Evolutionary conservation across 768 basidiomycete genomes (phyloP), one percentile per base, ranked within the genome.

Genomic region (Cyclocybe cylindracea): DNA sequence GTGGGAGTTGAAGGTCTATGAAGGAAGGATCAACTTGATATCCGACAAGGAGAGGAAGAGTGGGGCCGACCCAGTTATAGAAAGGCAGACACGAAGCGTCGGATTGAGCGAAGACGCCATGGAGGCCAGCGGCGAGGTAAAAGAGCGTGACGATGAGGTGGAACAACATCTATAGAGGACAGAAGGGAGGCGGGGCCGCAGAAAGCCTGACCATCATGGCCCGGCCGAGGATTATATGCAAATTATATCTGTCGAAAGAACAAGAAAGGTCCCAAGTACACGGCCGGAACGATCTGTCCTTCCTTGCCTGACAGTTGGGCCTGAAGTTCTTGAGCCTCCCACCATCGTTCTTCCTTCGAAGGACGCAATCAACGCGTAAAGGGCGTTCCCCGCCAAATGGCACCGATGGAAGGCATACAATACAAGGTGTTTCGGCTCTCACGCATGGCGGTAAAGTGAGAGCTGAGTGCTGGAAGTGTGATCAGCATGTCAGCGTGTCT

Each of bases 1-100:
- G 44, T 71, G 69, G 18, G 77, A 78, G 50, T 83, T 83, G 39
- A 61, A 70, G 33, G 71, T 70, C 75, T 77, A 37, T 13, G 37
- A n/a, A 32, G 14, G 35, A 50, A 38, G 8, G 32, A 44, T 48
- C 7, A 50, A 44, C 42, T 47, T 43, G 44, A 19, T 19, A 42
- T 16, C 46, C 13, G 29, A 6, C 41, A 31, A 7, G 6, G 3
- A 44, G 8, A 41, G 5, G 35, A 45, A 49, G 4, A 40, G 37
- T 4, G 31, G 9, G 18, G 61, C 64, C 29, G 38, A 76, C 77
- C 76, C 76, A 77, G 53, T 66, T 55, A 54, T 74, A 76, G 55
- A 68, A 71, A 14, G 71, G 69, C 52, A 73, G 63, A 49, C 76
- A 78, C 31, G 66, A 70, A 7, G 71, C 75, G 44, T 70, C 61